phyloP scores from a whole-genome alignment of 805 yeast species.

The Ogataea populi-albae region DNA sequence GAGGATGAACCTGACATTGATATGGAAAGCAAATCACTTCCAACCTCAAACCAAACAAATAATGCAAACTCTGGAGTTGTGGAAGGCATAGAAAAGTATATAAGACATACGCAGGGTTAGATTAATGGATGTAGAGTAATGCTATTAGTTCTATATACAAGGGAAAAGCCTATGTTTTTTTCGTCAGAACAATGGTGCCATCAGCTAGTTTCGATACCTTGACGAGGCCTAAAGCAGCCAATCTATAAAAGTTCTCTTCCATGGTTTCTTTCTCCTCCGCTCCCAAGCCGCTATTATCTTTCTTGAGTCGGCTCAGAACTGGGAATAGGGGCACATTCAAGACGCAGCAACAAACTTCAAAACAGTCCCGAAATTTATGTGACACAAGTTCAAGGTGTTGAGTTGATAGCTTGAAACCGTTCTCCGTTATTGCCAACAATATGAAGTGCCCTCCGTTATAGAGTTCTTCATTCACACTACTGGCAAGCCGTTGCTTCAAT shows the following conservation, averaged over 20 bases:
- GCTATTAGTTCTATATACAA: neutral
- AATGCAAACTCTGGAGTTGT: constrained; percentile 57
- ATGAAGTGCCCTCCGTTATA: constrained; percentile 5
- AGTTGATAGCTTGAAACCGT: constrained; percentile 12
- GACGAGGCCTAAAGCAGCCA: constrained; percentile 27
- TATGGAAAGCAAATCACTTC: no score
- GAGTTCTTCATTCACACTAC: neutral
- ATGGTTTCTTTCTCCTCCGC: constrained; percentile 5
- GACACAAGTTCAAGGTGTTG: constrained; percentile 11
- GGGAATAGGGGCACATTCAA: constrained; percentile 27
- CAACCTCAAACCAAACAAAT: constrained; percentile 67
- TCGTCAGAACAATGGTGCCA: constrained; percentile 21
- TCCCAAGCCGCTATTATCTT: constrained; percentile 3
- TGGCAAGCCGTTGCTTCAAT: constrained; percentile 6
- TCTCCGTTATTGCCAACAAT: constrained; percentile 17
- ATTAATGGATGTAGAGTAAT: constrained; percentile 2
- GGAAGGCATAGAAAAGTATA: constrained; percentile 67
- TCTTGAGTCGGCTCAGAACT: constrained; percentile 14
- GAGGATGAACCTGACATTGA: constrained; percentile 26
- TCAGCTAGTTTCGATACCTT: constrained; percentile 19
- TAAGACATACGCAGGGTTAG: constrained; percentile 31
- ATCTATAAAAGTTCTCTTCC: constrained; percentile 20
- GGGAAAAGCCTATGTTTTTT: constrained; percentile 5
- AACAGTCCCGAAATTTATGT: constrained; percentile 3
- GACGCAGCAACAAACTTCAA: constrained; percentile 18